Evolutionary conservation across 176 grass and related monocot species (phyloP).

Genomic region (Calamus simplicifolius): DNA sequence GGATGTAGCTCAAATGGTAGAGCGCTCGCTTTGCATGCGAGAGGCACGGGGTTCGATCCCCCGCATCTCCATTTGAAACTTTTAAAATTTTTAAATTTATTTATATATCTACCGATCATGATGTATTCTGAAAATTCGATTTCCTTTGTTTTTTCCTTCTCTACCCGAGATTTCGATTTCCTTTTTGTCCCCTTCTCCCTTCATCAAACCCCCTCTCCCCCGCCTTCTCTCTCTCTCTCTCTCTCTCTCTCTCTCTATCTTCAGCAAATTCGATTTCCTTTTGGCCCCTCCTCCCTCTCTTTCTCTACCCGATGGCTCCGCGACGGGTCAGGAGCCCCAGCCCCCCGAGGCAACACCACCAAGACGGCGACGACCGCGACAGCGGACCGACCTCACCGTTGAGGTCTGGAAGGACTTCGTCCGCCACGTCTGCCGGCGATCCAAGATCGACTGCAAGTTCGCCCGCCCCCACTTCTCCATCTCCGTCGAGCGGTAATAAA

Average conservation of each 20-base stretch:
- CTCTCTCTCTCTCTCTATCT: too few species aligned
- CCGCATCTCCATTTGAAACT: slow-evolving; percentile 49
- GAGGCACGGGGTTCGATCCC: slow-evolving; percentile 98
- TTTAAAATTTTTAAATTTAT: too few species aligned
- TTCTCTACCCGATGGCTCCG: not conserved
- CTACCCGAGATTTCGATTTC: too few species aligned
- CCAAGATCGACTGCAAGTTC: slow-evolving; percentile 53
- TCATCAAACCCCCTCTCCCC: too few species aligned
- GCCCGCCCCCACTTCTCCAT: slow-evolving; percentile 54
- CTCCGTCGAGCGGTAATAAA: slow-evolving; percentile 41
- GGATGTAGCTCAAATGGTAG: slow-evolving; percentile 68
- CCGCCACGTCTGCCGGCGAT: slow-evolving; percentile 35
- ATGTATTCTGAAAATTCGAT: too few species aligned
- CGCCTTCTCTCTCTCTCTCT: too few species aligned
- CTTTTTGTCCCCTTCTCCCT: too few species aligned
- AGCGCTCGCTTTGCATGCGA: slow-evolving; percentile 99
- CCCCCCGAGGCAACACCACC: not conserved
- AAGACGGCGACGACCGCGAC: not conserved
- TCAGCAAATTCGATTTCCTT: too few species aligned
- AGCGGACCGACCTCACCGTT: slow-evolving; percentile 35
- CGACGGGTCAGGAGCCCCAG: not conserved
- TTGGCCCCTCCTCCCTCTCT: too few species aligned
- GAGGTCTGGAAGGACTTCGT: slow-evolving; percentile 52
- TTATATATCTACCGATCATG: too few species aligned
- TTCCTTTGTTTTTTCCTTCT: too few species aligned